Conservation (phyloP, 345 rosid species). For the Ceriops tagal region DNA sequence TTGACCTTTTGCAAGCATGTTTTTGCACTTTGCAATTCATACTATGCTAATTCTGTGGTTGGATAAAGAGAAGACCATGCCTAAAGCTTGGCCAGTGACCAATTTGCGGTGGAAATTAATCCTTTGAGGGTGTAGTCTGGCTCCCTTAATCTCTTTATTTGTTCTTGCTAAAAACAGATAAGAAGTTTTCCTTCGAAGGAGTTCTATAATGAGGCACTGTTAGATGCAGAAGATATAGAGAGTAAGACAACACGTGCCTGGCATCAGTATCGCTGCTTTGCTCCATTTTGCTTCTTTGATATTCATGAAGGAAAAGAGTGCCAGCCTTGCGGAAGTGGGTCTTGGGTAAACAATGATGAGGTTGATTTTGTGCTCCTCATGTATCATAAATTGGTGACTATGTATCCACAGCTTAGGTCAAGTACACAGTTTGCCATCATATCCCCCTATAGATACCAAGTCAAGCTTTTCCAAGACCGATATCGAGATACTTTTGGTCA, state of each 20-base stretch:
- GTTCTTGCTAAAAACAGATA: constrained; percentile 41
- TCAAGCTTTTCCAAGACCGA: constrained; percentile 75
- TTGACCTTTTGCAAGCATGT: too few species aligned
- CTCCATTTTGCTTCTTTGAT: constrained; percentile 94
- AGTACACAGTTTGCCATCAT: constrained; percentile 87
- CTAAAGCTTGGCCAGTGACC: not conserved
- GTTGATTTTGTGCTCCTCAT: constrained; percentile 76
- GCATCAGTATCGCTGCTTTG: constrained; percentile 77
- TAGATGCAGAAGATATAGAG: constrained; percentile 73
- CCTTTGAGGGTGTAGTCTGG: not conserved
- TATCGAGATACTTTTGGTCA: constrained; percentile 71
- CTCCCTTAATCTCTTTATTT: constrained; percentile 3
- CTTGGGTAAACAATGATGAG: constrained; percentile 74
- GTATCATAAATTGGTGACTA: constrained; percentile 72
- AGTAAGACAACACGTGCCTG: constrained; percentile 69
- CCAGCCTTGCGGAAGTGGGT: constrained; percentile 80
- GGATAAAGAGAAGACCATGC: not conserved
- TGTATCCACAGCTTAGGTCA: constrained; percentile 73
- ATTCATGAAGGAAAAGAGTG: constrained; percentile 80
- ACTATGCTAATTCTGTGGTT: not conserved
- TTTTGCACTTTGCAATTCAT: not conserved
- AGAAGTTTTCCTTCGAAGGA: constrained; percentile 86
- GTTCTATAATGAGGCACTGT: constrained; percentile 70
- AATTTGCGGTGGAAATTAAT: not conserved
- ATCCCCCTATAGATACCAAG: constrained; percentile 89